Base-by-base conservation (phyloP, 2,329 filamentous ascomycete species). In the Fonsecaea nubica region DNA sequence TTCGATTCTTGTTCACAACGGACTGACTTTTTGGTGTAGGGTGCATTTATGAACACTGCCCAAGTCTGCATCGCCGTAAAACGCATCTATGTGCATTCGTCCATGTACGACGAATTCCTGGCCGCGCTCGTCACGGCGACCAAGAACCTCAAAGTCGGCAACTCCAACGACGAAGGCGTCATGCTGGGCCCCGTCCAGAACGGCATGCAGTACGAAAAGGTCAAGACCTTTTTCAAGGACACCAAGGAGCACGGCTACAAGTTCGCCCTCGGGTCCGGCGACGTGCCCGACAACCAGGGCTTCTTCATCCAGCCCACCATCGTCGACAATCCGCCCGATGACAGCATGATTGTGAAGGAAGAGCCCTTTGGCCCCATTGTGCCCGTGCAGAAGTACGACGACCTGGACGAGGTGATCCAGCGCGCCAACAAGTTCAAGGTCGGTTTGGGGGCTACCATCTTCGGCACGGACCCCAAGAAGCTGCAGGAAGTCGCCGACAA, bases 101-200 rank as follows among this genome's bases (percentile, higher is more conserved):
- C 77, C 62, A 85, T 86, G 72, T 85, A 85, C 74, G 75, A 80
- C 53, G 72, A 76, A 32, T 86, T 86, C 74, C 72, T 80, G 4
- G 71, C 79, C 62, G 80, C 78, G 32, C 78, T 83, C 78, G 82
- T 80, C 65, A 79, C 78, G 58, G 71, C 72, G 32, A 73, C 74
- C 53, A 72, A 74, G 54, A 57, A 64, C 13, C 62, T 73, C 40
- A 74, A 72, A 48, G 60, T 70, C 25, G 72, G 74, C 13, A 61
- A 71, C 79, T 74, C 75, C 63, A 74, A 75, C 30, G 74, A 77
- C 54, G 79, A 80, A 7, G 80, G 77, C 4, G 78, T 80, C 25
- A 77, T 85, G 65, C 84, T 88, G 1, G 89, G 88, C 0, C 89
- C 89, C 0, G 76, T 90, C 2, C 87, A 89, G 68, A 91, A 90